Percentiles rank a stretch among this genome's conserved stretches.
Evolutionary conservation across 1,284 basidiomycete genomes (phyloP).

Genomic region (Coriolopsis trogii): DNA sequence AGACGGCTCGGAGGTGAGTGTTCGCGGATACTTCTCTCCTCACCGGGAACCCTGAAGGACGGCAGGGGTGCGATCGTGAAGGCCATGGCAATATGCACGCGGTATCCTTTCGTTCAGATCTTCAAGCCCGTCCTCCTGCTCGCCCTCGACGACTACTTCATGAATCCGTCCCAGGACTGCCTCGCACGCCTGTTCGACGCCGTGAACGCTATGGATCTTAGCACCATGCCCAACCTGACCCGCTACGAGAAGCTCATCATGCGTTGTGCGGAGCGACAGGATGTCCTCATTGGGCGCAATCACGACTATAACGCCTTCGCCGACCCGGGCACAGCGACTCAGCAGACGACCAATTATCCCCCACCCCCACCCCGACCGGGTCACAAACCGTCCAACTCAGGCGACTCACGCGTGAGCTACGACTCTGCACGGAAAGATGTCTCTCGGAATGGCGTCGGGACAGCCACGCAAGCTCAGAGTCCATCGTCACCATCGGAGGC

Average conservation of each 20-base stretch:
- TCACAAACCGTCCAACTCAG: conserved; percentile 58
- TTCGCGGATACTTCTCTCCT: not conserved
- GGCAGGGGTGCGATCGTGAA: conserved; percentile 91
- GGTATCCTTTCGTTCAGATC: conserved; percentile 95
- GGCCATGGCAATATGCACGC: conserved; percentile 94
- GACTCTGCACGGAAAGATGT: conserved; percentile 42
- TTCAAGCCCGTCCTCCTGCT: conserved; percentile 97
- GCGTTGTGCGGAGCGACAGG: conserved; percentile 87
- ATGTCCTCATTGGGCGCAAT: conserved; percentile 89
- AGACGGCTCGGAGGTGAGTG: conserved; percentile 78
- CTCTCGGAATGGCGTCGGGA: conserved; percentile 41
- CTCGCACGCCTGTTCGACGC: conserved; percentile 90
- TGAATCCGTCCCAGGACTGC: conserved; percentile 84
- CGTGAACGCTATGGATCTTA: conserved; percentile 91
- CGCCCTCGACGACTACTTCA: conserved; percentile 95
- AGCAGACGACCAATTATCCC: conserved; percentile 18
- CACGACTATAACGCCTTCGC: conserved; percentile 30
- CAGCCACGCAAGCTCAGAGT: conserved; percentile 34
- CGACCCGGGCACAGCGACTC: conserved; percentile 26
- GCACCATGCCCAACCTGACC: conserved; percentile 75
- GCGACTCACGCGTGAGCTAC: conserved; percentile 65
- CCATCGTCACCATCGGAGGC: conserved; percentile 65
- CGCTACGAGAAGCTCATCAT: conserved; percentile 88
- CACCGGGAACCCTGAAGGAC: conserved; percentile 1
- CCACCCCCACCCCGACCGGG: conserved; percentile 11